Conservation (phyloP, 2,329 filamentous ascomycete species). For the Fusarium sp. region DNA sequence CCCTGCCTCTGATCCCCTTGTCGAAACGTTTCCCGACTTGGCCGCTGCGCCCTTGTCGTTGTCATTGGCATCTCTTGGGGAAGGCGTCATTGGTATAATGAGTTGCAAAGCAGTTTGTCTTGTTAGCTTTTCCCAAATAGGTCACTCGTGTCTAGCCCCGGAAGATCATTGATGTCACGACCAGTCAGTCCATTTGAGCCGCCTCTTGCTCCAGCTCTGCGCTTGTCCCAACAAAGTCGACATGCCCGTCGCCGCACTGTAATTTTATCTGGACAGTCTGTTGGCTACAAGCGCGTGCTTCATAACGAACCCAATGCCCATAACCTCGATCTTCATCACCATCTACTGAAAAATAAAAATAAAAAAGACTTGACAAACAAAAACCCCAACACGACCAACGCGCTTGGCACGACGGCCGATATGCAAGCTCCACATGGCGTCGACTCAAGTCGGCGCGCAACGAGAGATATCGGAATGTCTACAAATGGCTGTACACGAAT, state of each 20-base stretch:
- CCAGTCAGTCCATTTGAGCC: slow-evolving; percentile 14
- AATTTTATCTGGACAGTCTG: neutral
- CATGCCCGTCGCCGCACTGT: slow-evolving; percentile 1
- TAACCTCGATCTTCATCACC: slow-evolving; percentile 27
- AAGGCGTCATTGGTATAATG: slow-evolving; percentile 28
- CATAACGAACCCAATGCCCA: slow-evolving; percentile 36
- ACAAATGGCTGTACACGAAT: slow-evolving; percentile 9
- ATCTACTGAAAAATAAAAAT: no score
- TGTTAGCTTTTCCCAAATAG: slow-evolving; percentile 29
- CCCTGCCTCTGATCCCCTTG: slow-evolving; percentile 14
- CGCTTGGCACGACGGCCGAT: slow-evolving; percentile 7
- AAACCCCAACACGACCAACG: slow-evolving; percentile 17
- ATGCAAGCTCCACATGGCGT: slow-evolving; percentile 38
- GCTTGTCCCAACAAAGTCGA: slow-evolving; percentile 25
- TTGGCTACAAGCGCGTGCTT: slow-evolving; percentile 29
- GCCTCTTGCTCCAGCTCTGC: slow-evolving; percentile 20
- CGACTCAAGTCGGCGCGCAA: slow-evolving; percentile 40
- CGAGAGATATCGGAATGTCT: slow-evolving; percentile 20
- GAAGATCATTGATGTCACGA: slow-evolving; percentile 44
- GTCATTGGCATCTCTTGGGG: slow-evolving; percentile 35
- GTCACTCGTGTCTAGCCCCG: slow-evolving; percentile 36
- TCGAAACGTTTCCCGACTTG: slow-evolving; percentile 23
- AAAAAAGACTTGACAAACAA: slow-evolving; percentile 39
- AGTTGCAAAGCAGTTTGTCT: slow-evolving; percentile 5
- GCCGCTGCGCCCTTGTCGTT: slow-evolving; percentile 28